A percentile compares a stretch with the other conserved stretches of the same genome.
These are phyloP conservation scores for Talaromyces sp. DNA, from an alignment of 2,329 filamentous ascomycete species.

Conservation along the genomic window DNA sequence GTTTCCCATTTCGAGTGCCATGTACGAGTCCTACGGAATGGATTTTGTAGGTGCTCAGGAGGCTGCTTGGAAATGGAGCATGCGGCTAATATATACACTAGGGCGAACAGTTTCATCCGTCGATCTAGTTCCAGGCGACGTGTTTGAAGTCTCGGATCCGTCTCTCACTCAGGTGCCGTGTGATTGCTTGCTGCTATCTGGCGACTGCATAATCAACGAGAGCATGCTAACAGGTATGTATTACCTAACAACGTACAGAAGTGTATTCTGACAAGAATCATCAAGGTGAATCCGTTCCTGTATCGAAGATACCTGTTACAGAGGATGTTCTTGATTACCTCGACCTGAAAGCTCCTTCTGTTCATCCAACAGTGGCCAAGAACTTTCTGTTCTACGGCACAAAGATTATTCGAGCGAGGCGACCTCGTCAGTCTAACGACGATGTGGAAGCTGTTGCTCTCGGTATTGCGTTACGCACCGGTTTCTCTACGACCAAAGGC, in stretches of 20 bases:
- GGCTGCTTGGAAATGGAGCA: background rate
- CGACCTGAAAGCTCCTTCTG: constrained; percentile 73
- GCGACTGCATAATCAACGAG: constrained; percentile 97
- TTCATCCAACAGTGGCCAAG: constrained; percentile 76
- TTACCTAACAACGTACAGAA: background rate
- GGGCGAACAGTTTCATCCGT: constrained; percentile 80
- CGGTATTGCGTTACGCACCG: constrained; percentile 87
- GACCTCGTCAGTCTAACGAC: constrained; percentile 78
- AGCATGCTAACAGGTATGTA: constrained; percentile 83
- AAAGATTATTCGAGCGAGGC: constrained; percentile 84
- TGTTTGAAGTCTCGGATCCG: constrained; percentile 95
- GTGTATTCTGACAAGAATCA: constrained; percentile 18
- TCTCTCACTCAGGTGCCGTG: constrained; percentile 82
- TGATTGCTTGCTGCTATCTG: constrained; percentile 84
- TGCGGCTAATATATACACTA: constrained; percentile 29
- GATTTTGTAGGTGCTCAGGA: constrained; percentile 66
- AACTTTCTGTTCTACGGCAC: constrained; percentile 94
- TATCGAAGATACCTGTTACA: constrained; percentile 82
- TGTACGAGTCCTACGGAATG: constrained; percentile 84
- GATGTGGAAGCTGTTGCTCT: constrained; percentile 75
- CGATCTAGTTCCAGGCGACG: constrained; percentile 89
- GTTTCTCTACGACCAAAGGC: constrained; percentile 97
- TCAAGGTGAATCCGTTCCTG: constrained; percentile 85
- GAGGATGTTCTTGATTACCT: constrained; percentile 74
- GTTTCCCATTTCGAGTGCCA: constrained; percentile 95